Evolutionary conservation across 495 filamentous ascomycete species (phyloP), one percentile per base, ranked within the genome.

Genomic region (Ascobolus immersus): DNA sequence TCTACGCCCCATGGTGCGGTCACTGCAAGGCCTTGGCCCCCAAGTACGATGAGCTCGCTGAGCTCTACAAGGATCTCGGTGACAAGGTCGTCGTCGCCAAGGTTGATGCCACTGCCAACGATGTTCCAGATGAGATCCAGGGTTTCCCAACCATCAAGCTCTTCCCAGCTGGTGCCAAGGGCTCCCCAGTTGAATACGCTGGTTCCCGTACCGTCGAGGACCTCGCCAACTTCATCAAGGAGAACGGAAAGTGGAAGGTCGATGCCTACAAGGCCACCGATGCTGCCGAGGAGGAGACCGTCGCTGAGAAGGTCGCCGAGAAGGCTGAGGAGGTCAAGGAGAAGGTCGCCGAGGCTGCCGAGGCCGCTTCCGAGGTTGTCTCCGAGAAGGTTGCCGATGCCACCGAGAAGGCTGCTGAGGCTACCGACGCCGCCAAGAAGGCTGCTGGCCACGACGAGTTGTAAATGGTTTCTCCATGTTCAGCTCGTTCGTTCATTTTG

Each of bases 91-190:
- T 74, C 39, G 71, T 99, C 45, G 86, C 89, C 53, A 99, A 99
- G 69, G 77, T 99, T 47, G 86, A 99, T 52, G 86, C 86, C 30
- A 99, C 89, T 22, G 59, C 28, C 4, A 38, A 28, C 15, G 28
- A 31, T 31, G 9, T 94, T 17, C 86, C 89, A 9, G 82, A 93
- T 54, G 74, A 91, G 52, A 86, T 99, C 53, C 69, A 75, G 52
- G 86, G 86, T 34, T 99, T 99, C 77, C 86, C 86, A 19, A 99
- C 86, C 51, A 94, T 99, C 67, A 99, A 93, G 67, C 66, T 99
- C 23, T 99, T 69, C 72, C 70, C 79, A 37, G 86, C 89, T 36
- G 82, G 81, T 39, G 59, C 65, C 52, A 99, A 99, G 68, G 62
- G 63, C 44, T 55, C 70, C 40, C 75, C 86, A 13, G 59, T 93